These are phyloP conservation scores for Jamesozyma gamospora DNA, from an alignment of 805 yeast genomes.

Conservation along the genomic window DNA sequence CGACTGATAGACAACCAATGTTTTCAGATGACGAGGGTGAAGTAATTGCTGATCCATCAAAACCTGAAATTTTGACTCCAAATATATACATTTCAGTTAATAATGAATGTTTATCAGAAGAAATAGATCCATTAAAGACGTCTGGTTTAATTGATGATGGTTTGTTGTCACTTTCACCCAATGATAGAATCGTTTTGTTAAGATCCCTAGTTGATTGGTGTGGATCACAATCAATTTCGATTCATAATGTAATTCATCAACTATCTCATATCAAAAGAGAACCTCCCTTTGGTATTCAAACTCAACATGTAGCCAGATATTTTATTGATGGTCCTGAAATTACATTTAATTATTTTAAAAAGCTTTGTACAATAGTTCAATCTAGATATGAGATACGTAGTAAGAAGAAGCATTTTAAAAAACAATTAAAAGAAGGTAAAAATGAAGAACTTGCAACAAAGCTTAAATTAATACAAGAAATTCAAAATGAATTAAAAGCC, in stretches of 20 bases:
- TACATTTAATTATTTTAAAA: conserved; percentile 11
- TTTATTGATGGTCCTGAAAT: conserved; percentile 13
- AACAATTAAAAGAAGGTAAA: conserved; percentile 13
- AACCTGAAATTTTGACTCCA: conserved; percentile 14
- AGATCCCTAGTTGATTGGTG: conserved; percentile 17
- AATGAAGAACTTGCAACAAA: conserved; percentile 11
- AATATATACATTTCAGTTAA: conserved; percentile 10
- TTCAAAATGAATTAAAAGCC: conserved; percentile 7
- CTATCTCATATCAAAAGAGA: conserved; percentile 18
- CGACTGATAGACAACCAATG: not conserved
- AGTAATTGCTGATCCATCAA: conserved; percentile 9
- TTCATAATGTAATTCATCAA: conserved; percentile 17
- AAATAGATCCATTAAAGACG: conserved; percentile 11
- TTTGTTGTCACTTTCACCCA: conserved; percentile 11
- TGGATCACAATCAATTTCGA: conserved; percentile 11
- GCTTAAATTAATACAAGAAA: conserved; percentile 8
- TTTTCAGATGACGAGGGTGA: conserved; percentile 10
- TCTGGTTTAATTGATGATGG: conserved; percentile 15
- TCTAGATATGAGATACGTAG: conserved; percentile 13
- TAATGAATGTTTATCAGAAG: conserved; percentile 5
- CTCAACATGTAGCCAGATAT: conserved; percentile 19
- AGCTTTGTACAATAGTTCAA: conserved; percentile 12
- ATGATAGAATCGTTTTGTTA: conserved; percentile 13
- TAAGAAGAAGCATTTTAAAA: conserved; percentile 16
- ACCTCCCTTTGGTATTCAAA: conserved; percentile 17